Conservation (phyloP, 2,329 filamentous ascomycete genomes). For the Talaromyces sp. region DNA sequence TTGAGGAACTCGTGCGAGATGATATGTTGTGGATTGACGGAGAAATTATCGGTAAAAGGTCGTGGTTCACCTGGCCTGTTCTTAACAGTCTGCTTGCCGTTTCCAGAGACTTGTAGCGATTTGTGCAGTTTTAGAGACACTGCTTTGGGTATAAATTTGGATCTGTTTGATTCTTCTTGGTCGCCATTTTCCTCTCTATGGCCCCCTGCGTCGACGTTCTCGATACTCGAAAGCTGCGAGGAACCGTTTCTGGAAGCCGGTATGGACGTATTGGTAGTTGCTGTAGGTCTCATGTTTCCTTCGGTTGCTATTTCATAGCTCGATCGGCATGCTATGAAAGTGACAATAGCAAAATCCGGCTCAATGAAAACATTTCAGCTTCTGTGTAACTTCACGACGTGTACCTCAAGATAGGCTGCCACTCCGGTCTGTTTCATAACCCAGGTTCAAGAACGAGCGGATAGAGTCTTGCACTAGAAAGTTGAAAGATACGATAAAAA, state of each 20-base stretch:
- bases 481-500: neutral
- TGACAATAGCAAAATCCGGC: neutral
- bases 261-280: neutral
- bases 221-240: neutral
- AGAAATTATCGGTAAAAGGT: neutral
- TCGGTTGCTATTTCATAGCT: neutral
- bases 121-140: neutral
- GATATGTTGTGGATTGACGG: neutral
- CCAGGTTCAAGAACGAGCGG: neutral
- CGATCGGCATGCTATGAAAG: neutral
- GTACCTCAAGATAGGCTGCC: neutral
- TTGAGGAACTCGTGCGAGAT: slow-evolving; percentile 10
- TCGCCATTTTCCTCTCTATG: neutral
- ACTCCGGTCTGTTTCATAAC: neutral
- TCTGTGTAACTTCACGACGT: neutral
- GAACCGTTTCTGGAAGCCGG: neutral
- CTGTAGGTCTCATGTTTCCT: neutral
- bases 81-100: neutral
- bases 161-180: neutral
- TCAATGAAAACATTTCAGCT: neutral
- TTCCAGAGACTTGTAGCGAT: neutral
- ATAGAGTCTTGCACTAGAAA: neutral
- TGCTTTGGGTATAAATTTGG: neutral
- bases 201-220: neutral
- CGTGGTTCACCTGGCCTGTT: neutral